Base-by-base conservation (phyloP, 352 stramenopile species). In the Globisporangium emineosum region DNA sequence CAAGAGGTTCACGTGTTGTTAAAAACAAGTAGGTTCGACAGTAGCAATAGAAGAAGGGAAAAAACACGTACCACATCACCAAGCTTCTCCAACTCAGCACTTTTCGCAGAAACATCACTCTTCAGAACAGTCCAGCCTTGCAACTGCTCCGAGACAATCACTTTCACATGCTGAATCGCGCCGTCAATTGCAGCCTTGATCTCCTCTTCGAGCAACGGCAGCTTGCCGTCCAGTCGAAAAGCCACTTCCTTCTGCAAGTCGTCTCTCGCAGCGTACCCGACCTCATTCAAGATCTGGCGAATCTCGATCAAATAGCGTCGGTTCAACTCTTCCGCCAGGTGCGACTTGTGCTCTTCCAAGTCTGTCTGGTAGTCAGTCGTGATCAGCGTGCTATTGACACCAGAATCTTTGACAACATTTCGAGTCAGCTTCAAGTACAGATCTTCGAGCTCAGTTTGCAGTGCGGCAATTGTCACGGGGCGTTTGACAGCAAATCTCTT, bases 281-380 rank as follows among this genome's bases (percentile, higher is more conserved):
- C 71, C 29, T 93, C 82, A 51, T 77, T 89, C 42, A 93, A 37
- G 52, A 93, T 88, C 35, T 91, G 84, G 0, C 79, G 80, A 59
- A 93, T 86, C 61, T 93, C 84, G 25, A 91, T 75, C 54, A 88
- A 81, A 59, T 93, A 93, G 2, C 82, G 82, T 21, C 84, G 76
- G 53, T 87, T 90, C 52, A 93, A 66, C 57, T 93, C 84, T 50
- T 86, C 78, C 0, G 73, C 65, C 33, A 93, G 54, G 30, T 90
- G 79, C 1, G 67, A 49, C 51, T 93, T 93, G 71, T 91, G 77
- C 30, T 73, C 63, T 15, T 90, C 78, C 27, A 93, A 47, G 19
- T 93, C 84, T 6, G 76, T 60, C 10, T 68, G 58, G 50, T 84
- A 85, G 23, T 85, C 75, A n/a, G 65, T 68, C 32, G 68, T 79